These are phyloP conservation scores for Leptodontidium sp. DNA, from an alignment of 2,329 filamentous ascomycete genomes.

Conservation along the genomic window DNA sequence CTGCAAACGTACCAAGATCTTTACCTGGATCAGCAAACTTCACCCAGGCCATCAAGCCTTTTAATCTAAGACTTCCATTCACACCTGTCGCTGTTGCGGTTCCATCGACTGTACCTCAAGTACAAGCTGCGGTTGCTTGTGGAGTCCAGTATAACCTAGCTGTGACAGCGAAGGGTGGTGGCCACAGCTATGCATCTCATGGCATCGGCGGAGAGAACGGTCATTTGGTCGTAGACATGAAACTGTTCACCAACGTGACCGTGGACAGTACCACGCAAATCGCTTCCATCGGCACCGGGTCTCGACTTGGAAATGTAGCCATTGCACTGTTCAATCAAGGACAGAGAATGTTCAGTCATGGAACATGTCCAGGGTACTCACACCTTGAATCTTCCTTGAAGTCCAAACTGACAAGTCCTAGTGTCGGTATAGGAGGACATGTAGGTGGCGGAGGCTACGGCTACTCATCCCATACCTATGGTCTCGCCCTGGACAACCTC, in stretches of 20 bases:
- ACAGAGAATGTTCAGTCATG: slow-evolving; percentile 50
- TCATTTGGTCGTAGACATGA: slow-evolving; percentile 61
- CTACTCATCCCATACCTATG: slow-evolving; percentile 34
- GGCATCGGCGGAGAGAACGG: slow-evolving; percentile 57
- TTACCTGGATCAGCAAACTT: slow-evolving; percentile 27
- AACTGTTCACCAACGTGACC: slow-evolving; percentile 59
- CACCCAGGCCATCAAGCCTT: slow-evolving; percentile 32
- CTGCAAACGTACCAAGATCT: slow-evolving; percentile 31
- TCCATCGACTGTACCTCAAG: slow-evolving; percentile 35
- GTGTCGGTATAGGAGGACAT: slow-evolving; percentile 33
- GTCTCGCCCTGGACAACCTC: slow-evolving; percentile 33
- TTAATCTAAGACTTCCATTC: slow-evolving; percentile 37
- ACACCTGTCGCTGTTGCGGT: slow-evolving; percentile 24
- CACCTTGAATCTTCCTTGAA: neutral
- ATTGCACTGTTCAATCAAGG: slow-evolving; percentile 48
- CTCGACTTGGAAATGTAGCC: slow-evolving; percentile 54
- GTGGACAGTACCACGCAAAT: slow-evolving; percentile 52
- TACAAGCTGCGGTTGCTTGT: slow-evolving; percentile 57
- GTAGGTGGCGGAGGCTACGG: slow-evolving; percentile 36
- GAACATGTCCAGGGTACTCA: slow-evolving; percentile 52
- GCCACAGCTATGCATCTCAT: slow-evolving; percentile 61
- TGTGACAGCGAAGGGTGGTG: slow-evolving; percentile 60
- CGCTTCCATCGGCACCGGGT: slow-evolving; percentile 51
- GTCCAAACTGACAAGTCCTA: neutral
- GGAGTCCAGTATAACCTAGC: slow-evolving; percentile 52